Conservation (phyloP, 192 early-diverging fungal genomes). For the Coemansia sp. region DNA sequence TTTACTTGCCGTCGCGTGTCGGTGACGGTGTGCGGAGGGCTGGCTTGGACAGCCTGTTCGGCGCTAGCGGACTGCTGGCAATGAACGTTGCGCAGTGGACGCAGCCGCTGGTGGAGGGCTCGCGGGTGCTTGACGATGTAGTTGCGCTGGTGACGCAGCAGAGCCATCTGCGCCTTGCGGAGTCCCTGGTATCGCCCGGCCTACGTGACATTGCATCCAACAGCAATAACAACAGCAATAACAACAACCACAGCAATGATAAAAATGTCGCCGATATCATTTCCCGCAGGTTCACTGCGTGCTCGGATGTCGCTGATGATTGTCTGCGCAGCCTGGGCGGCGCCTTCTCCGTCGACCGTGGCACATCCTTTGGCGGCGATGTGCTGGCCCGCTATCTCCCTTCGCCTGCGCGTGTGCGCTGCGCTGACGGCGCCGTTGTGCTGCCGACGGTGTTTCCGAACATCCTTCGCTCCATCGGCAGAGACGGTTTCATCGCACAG, state of each 20-base stretch:
- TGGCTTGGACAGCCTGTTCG: background rate
- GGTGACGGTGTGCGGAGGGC: background rate
- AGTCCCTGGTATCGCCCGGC: conserved; percentile 35
- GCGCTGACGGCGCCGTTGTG: background rate
- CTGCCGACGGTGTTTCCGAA: conserved; percentile 32
- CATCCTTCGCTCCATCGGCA: conserved; percentile 19
- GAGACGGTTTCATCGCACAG: conserved; percentile 1
- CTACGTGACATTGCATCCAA: background rate
- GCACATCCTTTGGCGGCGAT: conserved; percentile 17
- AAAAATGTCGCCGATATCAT: conserved; percentile 13
- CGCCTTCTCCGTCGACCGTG: conserved; percentile 38
- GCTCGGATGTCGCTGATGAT: conserved; percentile 14
- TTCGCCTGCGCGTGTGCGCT: conserved; percentile 4
- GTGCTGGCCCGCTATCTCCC: conserved; percentile 13
- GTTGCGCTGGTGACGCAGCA: conserved; percentile 43
- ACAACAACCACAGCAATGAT: background rate
- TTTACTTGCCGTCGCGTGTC: conserved; percentile 24
- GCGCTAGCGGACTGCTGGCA: conserved; percentile 28
- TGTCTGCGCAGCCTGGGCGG: conserved; percentile 17
- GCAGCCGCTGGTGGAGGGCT: conserved; percentile 23
- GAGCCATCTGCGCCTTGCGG: conserved; percentile 26
- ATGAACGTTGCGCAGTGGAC: conserved; percentile 40
- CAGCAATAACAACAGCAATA: background rate
- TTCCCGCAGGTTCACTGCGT: conserved; percentile 15
- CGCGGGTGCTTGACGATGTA: conserved; percentile 28